Base-by-base conservation (phyloP, 2,329 filamentous ascomycete species). In the Emmonsiellopsis sp. region DNA sequence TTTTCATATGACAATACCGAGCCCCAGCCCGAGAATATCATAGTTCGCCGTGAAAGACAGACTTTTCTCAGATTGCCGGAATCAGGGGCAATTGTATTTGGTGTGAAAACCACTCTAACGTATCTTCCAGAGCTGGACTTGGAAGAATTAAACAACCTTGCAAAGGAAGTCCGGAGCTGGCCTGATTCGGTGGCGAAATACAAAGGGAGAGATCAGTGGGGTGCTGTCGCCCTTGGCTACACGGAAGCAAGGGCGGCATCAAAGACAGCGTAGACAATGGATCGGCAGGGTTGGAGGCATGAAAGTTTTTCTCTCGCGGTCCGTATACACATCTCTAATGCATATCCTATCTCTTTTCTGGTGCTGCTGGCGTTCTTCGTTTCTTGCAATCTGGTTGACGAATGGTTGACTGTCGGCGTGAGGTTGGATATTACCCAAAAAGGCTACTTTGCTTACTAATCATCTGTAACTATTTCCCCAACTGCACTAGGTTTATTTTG, bases 41-140 rank as follows among this genome's bases (percentile, higher is more conserved):
- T 76, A 49, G 66, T 80, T 42, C 71, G 77, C 4, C 69, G 72
- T 17, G 77, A 79, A 58, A 64, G 73, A 13, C 77, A 79, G 56
- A 77, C 73, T 0, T 80, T 80, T 56, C 70, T 68, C 5, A 64
- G 72, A 1, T 59, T 80, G 6, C 72, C 72, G 2, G 66, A 66
- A 1, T 72, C 70, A 0, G 68, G 67, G 0, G 70, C 75, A 0
- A 69, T 80, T 1, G 64, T 79, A 3, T 77, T 79, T 57, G 74
- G 74, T 0, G 76, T 78, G 7, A 73, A 74, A 55, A 79, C 77
- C 0, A 70, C 69, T 7, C 62, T 79, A 47, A 68, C 70, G 2
- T 65, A 65, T 0, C 57, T 77, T 5, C 63, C 68, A 3, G 68
- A 74, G 48, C 61, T 76, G 5, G 65, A 67, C 0, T 65, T 67